phyloP scores from a whole-genome alignment of 495 filamentous ascomycete species.

The Bryoglossum gracile region DNA sequence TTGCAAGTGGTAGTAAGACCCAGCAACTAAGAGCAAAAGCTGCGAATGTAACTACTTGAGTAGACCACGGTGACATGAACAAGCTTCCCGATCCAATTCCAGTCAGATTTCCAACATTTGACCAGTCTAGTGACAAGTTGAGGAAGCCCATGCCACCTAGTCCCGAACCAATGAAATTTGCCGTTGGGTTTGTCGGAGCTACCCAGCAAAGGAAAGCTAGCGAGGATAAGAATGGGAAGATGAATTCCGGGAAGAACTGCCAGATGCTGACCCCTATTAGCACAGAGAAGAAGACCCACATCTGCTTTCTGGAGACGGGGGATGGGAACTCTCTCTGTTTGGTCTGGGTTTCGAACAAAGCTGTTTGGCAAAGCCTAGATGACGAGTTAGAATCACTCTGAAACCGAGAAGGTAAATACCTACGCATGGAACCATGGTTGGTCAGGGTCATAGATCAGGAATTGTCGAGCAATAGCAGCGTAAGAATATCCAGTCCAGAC shows the following conservation, averaged over 20 bases:
- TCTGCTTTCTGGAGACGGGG: slow-evolving; percentile 42
- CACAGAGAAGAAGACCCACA: slow-evolving; percentile 45
- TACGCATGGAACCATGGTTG: slow-evolving; percentile 38
- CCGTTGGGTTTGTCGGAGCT: slow-evolving; percentile 44
- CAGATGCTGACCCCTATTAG: slow-evolving; percentile 45
- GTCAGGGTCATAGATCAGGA: slow-evolving; percentile 47
- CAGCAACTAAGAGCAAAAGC: slow-evolving; percentile 49
- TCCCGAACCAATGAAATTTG: slow-evolving; percentile 51
- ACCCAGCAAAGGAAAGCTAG: slow-evolving; percentile 57
- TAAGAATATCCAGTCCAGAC: slow-evolving; percentile 49
- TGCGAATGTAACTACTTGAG: slow-evolving; percentile 44
- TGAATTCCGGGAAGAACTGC: slow-evolving; percentile 53
- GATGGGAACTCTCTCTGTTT: slow-evolving; percentile 42
- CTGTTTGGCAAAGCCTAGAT: slow-evolving; percentile 44
- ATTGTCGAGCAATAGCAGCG: slow-evolving; percentile 45
- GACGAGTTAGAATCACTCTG: slow-evolving; percentile 11
- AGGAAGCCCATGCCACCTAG: slow-evolving; percentile 53
- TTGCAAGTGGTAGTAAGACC: slow-evolving; percentile 47
- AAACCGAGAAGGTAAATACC: neutral
- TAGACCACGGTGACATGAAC: slow-evolving; percentile 49
- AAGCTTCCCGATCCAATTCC: slow-evolving; percentile 37
- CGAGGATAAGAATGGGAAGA: slow-evolving; percentile 49
- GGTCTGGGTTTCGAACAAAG: slow-evolving; percentile 48
- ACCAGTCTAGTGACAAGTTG: slow-evolving; percentile 50
- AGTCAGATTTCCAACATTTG: slow-evolving; percentile 44